Conservation (phyloP, 768 basidiomycete species). For the Rhodotorula sphaerocarpa region DNA sequence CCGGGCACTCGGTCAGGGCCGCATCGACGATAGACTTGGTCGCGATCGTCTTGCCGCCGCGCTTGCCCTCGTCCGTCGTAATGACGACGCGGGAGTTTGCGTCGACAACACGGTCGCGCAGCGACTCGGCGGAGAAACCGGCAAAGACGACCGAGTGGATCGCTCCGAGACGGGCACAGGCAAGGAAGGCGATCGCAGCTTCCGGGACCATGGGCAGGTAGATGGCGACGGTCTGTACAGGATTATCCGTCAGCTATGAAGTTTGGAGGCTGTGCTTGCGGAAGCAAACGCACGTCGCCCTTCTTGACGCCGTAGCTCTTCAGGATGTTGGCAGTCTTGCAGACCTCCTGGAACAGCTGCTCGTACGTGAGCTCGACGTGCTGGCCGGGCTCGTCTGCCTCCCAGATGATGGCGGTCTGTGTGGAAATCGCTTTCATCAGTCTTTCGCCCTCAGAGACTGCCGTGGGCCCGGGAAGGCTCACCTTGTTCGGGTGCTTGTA, state of each 20-base stretch:
- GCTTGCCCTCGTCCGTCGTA: constrained; percentile 85
- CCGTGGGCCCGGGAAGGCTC: background rate
- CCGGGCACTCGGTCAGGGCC: constrained; percentile 72
- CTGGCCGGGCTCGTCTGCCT: constrained; percentile 85
- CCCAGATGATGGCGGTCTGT: constrained; percentile 92
- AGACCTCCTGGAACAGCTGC: constrained; percentile 84
- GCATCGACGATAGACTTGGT: constrained; percentile 89
- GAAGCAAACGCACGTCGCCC: constrained; percentile 56
- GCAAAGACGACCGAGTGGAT: constrained; percentile 96
- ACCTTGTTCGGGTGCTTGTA: constrained; percentile 69
- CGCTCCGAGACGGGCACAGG: constrained; percentile 92
- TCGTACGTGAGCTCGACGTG: constrained; percentile 68
- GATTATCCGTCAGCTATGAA: background rate
- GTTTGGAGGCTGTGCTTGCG: background rate
- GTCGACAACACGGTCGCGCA: constrained; percentile 84
- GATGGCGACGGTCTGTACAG: constrained; percentile 60
- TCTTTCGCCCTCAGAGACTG: background rate
- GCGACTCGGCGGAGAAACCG: constrained; percentile 87
- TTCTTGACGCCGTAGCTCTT: constrained; percentile 82
- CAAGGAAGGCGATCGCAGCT: constrained; percentile 89
- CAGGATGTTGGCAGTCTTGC: constrained; percentile 80
- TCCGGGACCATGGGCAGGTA: constrained; percentile 86
- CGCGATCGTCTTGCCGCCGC: constrained; percentile 90
- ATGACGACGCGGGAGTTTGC: constrained; percentile 85
- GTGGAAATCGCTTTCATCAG: background rate